Conservation (phyloP, 306 rosid genomes). For the Inga laurina region DNA sequence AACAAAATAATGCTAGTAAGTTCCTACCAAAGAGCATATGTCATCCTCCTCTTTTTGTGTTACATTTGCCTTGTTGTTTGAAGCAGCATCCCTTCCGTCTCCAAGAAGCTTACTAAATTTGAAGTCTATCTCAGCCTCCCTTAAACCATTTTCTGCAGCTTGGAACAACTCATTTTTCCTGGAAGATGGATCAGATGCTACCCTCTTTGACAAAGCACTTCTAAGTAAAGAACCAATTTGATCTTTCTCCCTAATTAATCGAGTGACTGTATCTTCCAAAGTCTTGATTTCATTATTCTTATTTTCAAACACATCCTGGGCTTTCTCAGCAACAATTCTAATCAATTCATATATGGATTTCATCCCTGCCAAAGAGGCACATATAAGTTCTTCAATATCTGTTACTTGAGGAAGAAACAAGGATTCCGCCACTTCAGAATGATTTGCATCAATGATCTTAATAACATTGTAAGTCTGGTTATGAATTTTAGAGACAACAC, state of each 20-base stretch:
- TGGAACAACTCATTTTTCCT: slow-evolving; percentile 64
- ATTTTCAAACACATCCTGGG: slow-evolving; percentile 60
- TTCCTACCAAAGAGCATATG: slow-evolving; percentile 71
- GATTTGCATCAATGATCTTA: slow-evolving; percentile 55
- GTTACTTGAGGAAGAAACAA: slow-evolving; percentile 87
- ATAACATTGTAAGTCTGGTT: slow-evolving; percentile 63
- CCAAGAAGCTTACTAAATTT: slow-evolving; percentile 77
- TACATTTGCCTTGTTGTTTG: slow-evolving; percentile 44
- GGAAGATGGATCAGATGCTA: slow-evolving; percentile 53
- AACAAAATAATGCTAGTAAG: background rate
- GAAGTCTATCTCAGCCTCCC: slow-evolving; percentile 84
- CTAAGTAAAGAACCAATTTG: slow-evolving; percentile 91
- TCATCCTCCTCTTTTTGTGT: slow-evolving; percentile 69
- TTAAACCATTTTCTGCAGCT: slow-evolving; percentile 90
- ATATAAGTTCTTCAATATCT: slow-evolving; percentile 74
- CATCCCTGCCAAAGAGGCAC: slow-evolving; percentile 92
- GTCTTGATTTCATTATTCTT: slow-evolving; percentile 57
- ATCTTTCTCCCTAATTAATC: slow-evolving; percentile 77
- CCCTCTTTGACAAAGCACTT: slow-evolving; percentile 77
- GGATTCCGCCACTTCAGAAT: slow-evolving; percentile 70
- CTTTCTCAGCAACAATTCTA: slow-evolving; percentile 61
- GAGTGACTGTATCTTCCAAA: slow-evolving; percentile 70
- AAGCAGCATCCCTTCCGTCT: slow-evolving; percentile 39
- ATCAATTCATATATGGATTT: slow-evolving; percentile 74
- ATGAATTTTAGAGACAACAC: slow-evolving; percentile 71